Percentiles rank a stretch among this genome's conserved stretches.
Conservation (phyloP, 108 stramenopile genomes). For the Thalassiosira profunda region DNA sequence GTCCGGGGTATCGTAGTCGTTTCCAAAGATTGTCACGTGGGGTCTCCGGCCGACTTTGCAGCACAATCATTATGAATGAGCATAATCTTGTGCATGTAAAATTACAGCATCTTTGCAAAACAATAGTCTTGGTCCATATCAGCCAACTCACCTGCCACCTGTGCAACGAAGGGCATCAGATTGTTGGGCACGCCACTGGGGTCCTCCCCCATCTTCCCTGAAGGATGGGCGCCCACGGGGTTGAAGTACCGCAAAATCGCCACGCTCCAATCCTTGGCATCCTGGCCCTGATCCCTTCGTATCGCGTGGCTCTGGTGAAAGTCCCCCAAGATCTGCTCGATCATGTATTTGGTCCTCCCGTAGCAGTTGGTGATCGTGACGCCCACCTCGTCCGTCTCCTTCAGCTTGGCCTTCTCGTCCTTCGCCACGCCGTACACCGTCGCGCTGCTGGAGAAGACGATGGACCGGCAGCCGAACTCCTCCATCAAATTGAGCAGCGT, state of each 20-base stretch:
- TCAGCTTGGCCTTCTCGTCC: slow-evolving; percentile 78
- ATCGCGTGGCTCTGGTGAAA: slow-evolving; percentile 62
- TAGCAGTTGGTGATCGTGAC: slow-evolving; percentile 96
- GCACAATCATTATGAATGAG: no score
- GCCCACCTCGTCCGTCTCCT: slow-evolving; percentile 95
- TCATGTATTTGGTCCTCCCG: slow-evolving; percentile 97
- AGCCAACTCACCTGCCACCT: no score
- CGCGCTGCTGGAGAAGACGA: slow-evolving; percentile 98
- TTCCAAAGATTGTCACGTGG: slow-evolving; percentile 94
- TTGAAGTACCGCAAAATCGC: slow-evolving; percentile 98
- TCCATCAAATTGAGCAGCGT: slow-evolving; percentile 69
- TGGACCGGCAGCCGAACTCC: slow-evolving; percentile 50
- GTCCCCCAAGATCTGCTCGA: slow-evolving; percentile 99
- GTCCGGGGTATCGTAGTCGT: slow-evolving; percentile 98
- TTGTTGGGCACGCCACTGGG: slow-evolving; percentile 96
- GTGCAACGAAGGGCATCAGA: slow-evolving; percentile 54
- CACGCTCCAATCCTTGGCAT: slow-evolving; percentile 72
- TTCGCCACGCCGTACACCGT: slow-evolving; percentile 99
- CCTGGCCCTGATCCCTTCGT: no score
- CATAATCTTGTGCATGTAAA: no score
- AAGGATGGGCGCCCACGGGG: slow-evolving; percentile 99
- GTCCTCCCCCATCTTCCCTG: slow-evolving; percentile 98
- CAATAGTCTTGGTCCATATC: no score
- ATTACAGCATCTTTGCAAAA: no score
- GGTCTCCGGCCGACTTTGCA: slow-evolving; percentile 95